These are phyloP conservation scores for Didymosphaeria variabile DNA, from an alignment of 2,329 filamentous ascomycete genomes.

Conservation along the genomic window DNA sequence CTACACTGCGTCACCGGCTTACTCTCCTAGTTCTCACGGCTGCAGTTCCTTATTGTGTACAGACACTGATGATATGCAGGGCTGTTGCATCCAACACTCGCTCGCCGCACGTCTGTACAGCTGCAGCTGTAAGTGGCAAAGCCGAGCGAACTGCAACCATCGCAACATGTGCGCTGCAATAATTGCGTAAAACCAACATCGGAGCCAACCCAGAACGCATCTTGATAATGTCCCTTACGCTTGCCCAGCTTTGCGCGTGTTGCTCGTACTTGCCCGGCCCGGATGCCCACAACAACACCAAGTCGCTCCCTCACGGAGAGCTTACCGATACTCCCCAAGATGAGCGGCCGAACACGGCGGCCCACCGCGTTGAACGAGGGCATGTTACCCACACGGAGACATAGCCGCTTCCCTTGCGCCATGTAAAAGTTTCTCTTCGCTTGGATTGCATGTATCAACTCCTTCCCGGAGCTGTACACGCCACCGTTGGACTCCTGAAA, in stretches of 20 bases:
- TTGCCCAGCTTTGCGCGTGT: slow-evolving; percentile 3
- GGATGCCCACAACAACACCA: slow-evolving; percentile 5
- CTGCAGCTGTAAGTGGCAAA: slow-evolving; percentile 4
- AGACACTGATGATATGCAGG: slow-evolving; percentile 10
- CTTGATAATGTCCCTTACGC: too few relatives aligned
- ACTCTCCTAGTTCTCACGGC: neutral
- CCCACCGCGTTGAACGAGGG: neutral
- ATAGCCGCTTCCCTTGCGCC: neutral
- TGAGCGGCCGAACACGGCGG: neutral
- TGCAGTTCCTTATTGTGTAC: slow-evolving; percentile 1
- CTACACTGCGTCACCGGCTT: slow-evolving; percentile 3
- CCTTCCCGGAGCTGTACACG: neutral
- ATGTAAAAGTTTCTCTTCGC: slow-evolving; percentile 2
- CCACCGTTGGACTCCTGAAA: slow-evolving; percentile 13
- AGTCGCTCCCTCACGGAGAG: slow-evolving; percentile 1
- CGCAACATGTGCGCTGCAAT: neutral
- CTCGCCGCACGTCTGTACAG: neutral
- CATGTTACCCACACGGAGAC: neutral
- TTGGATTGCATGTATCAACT: neutral
- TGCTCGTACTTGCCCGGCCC: neutral
- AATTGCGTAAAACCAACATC: slow-evolving; percentile 3
- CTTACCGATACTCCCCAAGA: slow-evolving; percentile 1
- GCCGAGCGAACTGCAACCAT: slow-evolving; percentile 3
- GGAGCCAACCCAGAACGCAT: neutral
- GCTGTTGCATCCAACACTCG: slow-evolving; percentile 11